phyloP scores from a whole-genome alignment of 495 filamentous ascomycete genomes.

The Parathielavia appendiculata region DNA sequence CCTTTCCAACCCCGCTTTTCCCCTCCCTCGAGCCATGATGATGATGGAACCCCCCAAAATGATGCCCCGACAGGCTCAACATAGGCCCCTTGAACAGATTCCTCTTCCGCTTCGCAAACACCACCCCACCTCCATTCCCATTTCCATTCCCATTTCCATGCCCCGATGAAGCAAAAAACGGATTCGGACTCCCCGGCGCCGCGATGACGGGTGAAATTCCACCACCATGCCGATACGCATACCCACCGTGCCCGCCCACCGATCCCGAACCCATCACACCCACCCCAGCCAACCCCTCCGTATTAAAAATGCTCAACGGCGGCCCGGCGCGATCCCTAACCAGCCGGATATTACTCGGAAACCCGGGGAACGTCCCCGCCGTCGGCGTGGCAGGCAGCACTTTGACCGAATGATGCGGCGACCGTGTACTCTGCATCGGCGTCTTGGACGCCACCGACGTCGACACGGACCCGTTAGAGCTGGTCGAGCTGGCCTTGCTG shows the following conservation, averaged over 20 bases:
- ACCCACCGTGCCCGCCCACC: not conserved
- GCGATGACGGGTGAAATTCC: too few species aligned
- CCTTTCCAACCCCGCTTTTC: too few species aligned
- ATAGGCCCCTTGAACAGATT: constrained; percentile 86
- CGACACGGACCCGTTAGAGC: constrained; percentile 69
- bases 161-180: constrained; percentile 31
- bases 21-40: too few species aligned
- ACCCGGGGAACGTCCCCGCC: constrained; percentile 64
- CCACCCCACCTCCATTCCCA: constrained; percentile 49
- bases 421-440: constrained; percentile 55
- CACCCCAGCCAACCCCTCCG: constrained; percentile 40
- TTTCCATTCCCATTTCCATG: constrained; percentile 8
- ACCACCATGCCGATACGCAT: constrained; percentile 30
- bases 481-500: constrained; percentile 90
- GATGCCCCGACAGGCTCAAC: constrained; percentile 43
- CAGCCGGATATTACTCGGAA: constrained; percentile 83
- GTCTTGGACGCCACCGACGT: constrained; percentile 63
- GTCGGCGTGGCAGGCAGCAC: constrained; percentile 91
- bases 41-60: too few species aligned
- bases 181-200: constrained; percentile 40
- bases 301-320: constrained; percentile 48
- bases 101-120: constrained; percentile 88
- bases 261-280: too few species aligned
- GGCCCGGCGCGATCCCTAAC: constrained; percentile 55
- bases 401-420: constrained; percentile 86